These are phyloP conservation scores for Agaricus sinodeliciosus DNA, from an alignment of 768 basidiomycete genomes.

Conservation along the genomic window DNA sequence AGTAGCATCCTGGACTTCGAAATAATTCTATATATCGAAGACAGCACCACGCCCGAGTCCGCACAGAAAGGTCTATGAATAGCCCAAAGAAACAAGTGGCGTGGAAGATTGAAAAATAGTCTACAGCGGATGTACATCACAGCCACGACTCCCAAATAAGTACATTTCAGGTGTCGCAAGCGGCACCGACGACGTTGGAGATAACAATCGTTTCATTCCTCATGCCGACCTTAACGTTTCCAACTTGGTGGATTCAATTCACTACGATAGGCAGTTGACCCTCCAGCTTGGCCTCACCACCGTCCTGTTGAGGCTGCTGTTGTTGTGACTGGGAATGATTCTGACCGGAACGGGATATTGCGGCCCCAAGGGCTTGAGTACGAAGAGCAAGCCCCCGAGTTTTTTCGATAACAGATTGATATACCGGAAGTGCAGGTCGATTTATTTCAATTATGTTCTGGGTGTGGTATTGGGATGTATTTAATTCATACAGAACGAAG, in stretches of 20 bases:
- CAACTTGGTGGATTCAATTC: neutral
- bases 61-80: no score
- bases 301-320: slow-evolving; percentile 3
- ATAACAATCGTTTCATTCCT: no score
- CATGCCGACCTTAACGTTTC: no score
- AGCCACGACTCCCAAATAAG: no score
- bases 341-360: slow-evolving; percentile 37
- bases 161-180: no score
- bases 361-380: slow-evolving; percentile 83
- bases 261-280: slow-evolving; percentile 2
- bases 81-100: no score
- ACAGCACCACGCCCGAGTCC: no score
- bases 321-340: slow-evolving; percentile 10
- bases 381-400: slow-evolving; percentile 88
- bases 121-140: no score
- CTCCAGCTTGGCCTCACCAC: neutral
- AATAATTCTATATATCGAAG: no score
- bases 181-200: no score
- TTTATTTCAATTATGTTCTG: slow-evolving; percentile 97
- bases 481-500: neutral
- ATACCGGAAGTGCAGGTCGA: slow-evolving; percentile 82
- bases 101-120: neutral
- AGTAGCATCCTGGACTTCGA: no score
- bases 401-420: slow-evolving; percentile 93
- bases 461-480: neutral